phyloP scores from a whole-genome alignment of 192 early-diverging fungal species.

The Mortierella claussenii region DNA sequence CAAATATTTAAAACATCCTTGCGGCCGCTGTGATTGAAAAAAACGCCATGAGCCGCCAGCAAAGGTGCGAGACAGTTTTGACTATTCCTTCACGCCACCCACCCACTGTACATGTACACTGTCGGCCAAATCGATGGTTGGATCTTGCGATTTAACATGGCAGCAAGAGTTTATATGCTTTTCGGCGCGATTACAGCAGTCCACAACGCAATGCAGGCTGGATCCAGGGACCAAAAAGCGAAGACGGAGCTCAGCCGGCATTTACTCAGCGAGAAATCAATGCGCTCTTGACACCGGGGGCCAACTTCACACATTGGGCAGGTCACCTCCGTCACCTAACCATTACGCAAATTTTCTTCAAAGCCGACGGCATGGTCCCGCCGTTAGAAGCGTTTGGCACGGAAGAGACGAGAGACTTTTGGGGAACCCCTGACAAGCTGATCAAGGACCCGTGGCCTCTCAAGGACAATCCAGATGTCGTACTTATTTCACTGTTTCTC shows the following conservation, averaged over 20 bases:
- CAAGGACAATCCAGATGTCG: conserved; percentile 11
- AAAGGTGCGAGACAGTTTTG: too few relatives aligned
- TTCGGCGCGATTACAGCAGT: not conserved
- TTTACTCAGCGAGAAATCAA: conserved; percentile 13
- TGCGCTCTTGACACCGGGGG: conserved; percentile 5
- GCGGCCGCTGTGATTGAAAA: too few relatives aligned
- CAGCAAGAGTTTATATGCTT: conserved; percentile 4
- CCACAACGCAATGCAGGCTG: not conserved
- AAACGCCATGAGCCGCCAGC: too few relatives aligned
- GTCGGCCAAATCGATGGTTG: too few relatives aligned
- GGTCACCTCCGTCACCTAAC: not conserved
- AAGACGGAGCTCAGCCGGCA: not conserved
- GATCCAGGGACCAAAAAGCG: conserved; percentile 1
- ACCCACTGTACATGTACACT: too few relatives aligned
- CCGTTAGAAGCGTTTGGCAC: not conserved
- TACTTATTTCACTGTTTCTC: conserved; percentile 13
- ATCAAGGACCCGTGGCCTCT: conserved; percentile 14
- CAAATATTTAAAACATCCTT: not conserved
- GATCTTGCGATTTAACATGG: conserved; percentile 11
- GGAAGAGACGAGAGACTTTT: not conserved
- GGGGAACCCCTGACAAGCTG: not conserved
- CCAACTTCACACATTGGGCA: conserved; percentile 24
- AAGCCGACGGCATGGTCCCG: not conserved
- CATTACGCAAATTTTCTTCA: conserved; percentile 11
- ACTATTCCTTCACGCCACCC: too few relatives aligned